A percentile compares a stretch with the other conserved stretches of the same genome.
These are phyloP conservation scores for Pholiota adiposa DNA, from an alignment of 1,284 basidiomycete genomes.

Conservation along the genomic window DNA sequence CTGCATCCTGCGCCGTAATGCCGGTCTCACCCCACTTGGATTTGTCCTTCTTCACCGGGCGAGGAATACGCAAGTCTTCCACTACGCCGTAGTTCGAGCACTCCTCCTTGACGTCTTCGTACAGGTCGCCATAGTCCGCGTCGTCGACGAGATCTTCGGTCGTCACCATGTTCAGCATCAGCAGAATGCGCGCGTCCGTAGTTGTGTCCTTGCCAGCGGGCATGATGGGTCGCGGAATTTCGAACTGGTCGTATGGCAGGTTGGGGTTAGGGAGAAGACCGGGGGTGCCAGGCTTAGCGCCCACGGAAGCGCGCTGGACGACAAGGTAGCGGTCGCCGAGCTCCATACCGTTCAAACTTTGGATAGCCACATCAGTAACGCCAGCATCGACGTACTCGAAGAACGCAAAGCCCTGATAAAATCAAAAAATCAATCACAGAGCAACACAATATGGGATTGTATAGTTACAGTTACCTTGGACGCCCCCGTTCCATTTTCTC, in stretches of 20 bases:
- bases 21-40: conserved; percentile 78
- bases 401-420: conserved; percentile 91
- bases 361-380: conserved; percentile 95
- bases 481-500: conserved; percentile 86
- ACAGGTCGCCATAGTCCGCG: conserved; percentile 91
- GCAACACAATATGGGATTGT: not conserved
- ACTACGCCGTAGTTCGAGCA: conserved; percentile 83
- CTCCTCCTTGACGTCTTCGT: conserved; percentile 95
- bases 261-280: conserved; percentile 64
- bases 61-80: conserved; percentile 87
- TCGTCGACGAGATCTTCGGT: conserved; percentile 92
- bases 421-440: not conserved
- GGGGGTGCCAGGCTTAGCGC: conserved; percentile 76
- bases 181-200: conserved; percentile 79
- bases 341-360: conserved; percentile 97
- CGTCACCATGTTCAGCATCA: conserved; percentile 99
- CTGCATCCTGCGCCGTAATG: conserved; percentile 67
- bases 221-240: conserved; percentile 83
- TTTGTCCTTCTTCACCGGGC: conserved; percentile 86
- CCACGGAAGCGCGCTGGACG: conserved; percentile 95
- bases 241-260: conserved; percentile 74
- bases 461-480: conserved; percentile 79
- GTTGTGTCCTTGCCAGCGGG: conserved; percentile 69
- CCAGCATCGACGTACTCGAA: conserved; percentile 94
- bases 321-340: conserved; percentile 96